Evolutionary conservation across 2,329 filamentous ascomycete species (phyloP).

Genomic region (Chrysoporthe puriensis): DNA sequence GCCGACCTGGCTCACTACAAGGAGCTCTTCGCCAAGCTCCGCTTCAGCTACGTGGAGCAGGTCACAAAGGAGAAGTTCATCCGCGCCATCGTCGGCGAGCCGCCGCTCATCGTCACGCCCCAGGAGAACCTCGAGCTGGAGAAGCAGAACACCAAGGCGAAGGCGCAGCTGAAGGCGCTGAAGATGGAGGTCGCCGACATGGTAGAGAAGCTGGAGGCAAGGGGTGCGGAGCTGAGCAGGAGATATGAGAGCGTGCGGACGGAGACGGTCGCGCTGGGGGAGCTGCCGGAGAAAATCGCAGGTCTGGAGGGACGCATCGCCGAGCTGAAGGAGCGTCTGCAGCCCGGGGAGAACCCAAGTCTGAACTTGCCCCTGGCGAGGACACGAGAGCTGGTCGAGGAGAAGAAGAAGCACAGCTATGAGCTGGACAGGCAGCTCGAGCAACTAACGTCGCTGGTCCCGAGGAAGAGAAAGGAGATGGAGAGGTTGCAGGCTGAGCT

Average conservation of each 20-base stretch:
- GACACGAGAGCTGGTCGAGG: slow-evolving; percentile 57
- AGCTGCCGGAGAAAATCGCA: slow-evolving; percentile 55
- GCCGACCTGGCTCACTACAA: slow-evolving; percentile 89
- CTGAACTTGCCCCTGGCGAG: slow-evolving; percentile 61
- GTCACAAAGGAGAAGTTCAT: slow-evolving; percentile 99
- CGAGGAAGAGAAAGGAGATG: slow-evolving; percentile 67
- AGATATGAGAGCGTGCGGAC: slow-evolving; percentile 55
- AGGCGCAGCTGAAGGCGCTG: slow-evolving; percentile 75
- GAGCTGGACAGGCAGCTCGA: slow-evolving; percentile 68
- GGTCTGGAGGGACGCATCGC: slow-evolving; percentile 54
- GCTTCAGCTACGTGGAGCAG: slow-evolving; percentile 97
- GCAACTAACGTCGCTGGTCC: slow-evolving; percentile 62
- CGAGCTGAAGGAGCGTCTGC: slow-evolving; percentile 48
- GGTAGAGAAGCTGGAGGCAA: slow-evolving; percentile 71
- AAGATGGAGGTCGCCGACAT: slow-evolving; percentile 79
- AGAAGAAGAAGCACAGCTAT: slow-evolving; percentile 53
- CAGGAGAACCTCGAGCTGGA: slow-evolving; percentile 83
- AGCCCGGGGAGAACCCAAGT: slow-evolving; percentile 44
- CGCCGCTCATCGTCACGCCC: slow-evolving; percentile 80
- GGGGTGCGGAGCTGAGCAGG: slow-evolving; percentile 60
- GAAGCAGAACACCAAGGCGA: slow-evolving; percentile 67
- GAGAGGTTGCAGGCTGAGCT: slow-evolving; percentile 71
- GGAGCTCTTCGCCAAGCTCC: slow-evolving; percentile 92
- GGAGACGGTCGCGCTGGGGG: slow-evolving; percentile 52
- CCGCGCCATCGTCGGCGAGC: slow-evolving; percentile 86